A percentile compares a stretch with the other conserved stretches of the same genome.
Evolutionary conservation across 257 asterid species (phyloP).

Genomic region (Solanum ahanhuiri): DNA sequence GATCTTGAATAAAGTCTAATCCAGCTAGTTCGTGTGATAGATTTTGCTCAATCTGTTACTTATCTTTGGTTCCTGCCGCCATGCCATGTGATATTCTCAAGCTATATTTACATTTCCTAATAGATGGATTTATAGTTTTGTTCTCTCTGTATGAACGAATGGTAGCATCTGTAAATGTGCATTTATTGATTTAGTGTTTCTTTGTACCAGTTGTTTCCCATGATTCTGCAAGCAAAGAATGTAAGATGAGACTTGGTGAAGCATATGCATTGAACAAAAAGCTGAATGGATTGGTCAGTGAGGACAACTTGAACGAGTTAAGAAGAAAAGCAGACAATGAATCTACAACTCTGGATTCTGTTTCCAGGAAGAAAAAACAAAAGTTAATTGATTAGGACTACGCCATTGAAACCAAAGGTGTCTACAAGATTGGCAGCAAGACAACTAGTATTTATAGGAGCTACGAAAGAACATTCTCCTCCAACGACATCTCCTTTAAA

Average conservation of each 20-base stretch:
- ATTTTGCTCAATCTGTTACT: not conserved
- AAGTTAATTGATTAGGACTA: constrained; percentile 18
- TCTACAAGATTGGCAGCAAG: not conserved
- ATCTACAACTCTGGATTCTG: constrained; percentile 21
- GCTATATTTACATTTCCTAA: not conserved
- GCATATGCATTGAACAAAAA: constrained; percentile 82
- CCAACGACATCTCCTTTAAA: not conserved
- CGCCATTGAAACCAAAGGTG: not conserved
- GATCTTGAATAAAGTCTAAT: not conserved
- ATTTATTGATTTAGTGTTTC: not conserved
- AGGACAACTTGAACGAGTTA: constrained; percentile 41
- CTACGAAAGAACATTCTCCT: not conserved
- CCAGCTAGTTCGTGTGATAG: not conserved
- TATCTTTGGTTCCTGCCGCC: not conserved
- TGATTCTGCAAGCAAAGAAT: constrained; percentile 74
- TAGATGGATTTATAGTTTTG: not conserved
- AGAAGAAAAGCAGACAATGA: constrained; percentile 45
- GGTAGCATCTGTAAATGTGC: not conserved
- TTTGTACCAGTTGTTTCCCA: constrained; percentile 57
- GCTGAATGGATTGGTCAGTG: constrained; percentile 53
- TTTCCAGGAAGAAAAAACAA: constrained; percentile 55
- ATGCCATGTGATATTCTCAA: not conserved
- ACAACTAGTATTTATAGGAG: not conserved
- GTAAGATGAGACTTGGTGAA: constrained; percentile 51
- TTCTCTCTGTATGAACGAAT: not conserved